A percentile compares a stretch with the other conserved stretches of the same genome.
Evolutionary conservation across 495 filamentous ascomycete genomes (phyloP).

Genomic region (Neurospora hispaniola): DNA sequence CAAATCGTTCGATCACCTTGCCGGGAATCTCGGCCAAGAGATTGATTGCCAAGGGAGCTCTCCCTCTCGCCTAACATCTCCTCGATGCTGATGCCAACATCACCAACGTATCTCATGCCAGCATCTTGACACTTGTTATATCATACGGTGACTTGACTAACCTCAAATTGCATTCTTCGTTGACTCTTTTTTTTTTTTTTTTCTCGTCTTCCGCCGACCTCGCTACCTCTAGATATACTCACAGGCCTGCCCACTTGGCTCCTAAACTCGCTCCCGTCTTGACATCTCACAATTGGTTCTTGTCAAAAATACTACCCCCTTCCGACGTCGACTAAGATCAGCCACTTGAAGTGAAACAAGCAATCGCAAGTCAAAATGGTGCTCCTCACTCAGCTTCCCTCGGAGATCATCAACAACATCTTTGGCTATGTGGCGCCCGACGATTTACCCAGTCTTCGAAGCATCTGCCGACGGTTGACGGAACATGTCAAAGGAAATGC

Average conservation of each 20-base stretch:
- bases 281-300: neutral
- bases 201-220: neutral
- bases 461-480: constrained; percentile 38
- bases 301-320: neutral
- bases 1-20: neutral
- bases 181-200: neutral
- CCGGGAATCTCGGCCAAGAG: neutral
- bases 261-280: neutral
- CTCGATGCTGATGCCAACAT: neutral
- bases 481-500: constrained; percentile 39
- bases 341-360: neutral
- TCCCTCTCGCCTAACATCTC: neutral
- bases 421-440: constrained; percentile 41
- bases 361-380: constrained; percentile 12
- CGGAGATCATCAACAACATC: constrained; percentile 49
- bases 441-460: constrained; percentile 37
- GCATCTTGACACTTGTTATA: neutral
- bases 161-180: neutral
- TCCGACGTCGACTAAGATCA: neutral
- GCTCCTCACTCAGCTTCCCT: constrained; percentile 33
- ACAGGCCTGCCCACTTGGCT: neutral
- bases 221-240: neutral
- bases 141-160: neutral
- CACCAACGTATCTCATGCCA: neutral
- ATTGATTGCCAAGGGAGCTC: neutral